Base-by-base conservation (phyloP, 2,329 filamentous ascomycete genomes). In the Aspergillus sp. region DNA sequence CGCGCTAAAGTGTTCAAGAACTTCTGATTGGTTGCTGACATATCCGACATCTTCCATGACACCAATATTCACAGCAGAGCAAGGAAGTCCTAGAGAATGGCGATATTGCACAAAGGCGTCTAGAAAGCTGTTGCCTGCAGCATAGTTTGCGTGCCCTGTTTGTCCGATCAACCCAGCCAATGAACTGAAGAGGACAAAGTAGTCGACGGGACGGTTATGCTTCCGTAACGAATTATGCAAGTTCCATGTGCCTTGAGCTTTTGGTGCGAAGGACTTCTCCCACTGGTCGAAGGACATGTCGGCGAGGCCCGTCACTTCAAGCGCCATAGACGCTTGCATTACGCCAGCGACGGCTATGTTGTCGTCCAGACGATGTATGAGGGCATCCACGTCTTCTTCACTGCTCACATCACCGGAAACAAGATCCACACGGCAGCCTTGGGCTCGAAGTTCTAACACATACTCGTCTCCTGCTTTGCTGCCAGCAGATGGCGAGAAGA, bases 141-240 rank as follows among this genome's bases (percentile, higher is more conserved):
- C 72, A 57, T 82, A 81, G 23, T 72, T 76, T 0, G 73, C 71
- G 54, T 79, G 68, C 38, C 69, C 70, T 23, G 64, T 47, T 41
- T 71, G 66, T 11, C 76, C 73, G 45, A 77, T 60, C 1, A 76
- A 64, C 5, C 75, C 74, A 6, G 69, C 68, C 0, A 75, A 57
- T 0, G 78, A 81, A 2, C 74, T 76, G 17, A 81, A 66, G 11
- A 79, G 66, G 7, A 81, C 62, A 65, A 82, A 81, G 67, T 81
- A 82, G 58, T 81, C 79, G 1, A 81, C 68, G 0, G 64, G 15
- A 4, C 45, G 54, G 15, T 22, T 17, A 0, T 68, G 55, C 28
- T 50, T 49, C 6, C 41, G 19, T 1, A 72, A 53, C 5, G 57
- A 57, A 3, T 58, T 19, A 52, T 78, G 74, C 3, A 74, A 65